Evolutionary conservation across 192 early-diverging fungal genomes (phyloP).

Genomic region (Neocallimastix lanati): DNA sequence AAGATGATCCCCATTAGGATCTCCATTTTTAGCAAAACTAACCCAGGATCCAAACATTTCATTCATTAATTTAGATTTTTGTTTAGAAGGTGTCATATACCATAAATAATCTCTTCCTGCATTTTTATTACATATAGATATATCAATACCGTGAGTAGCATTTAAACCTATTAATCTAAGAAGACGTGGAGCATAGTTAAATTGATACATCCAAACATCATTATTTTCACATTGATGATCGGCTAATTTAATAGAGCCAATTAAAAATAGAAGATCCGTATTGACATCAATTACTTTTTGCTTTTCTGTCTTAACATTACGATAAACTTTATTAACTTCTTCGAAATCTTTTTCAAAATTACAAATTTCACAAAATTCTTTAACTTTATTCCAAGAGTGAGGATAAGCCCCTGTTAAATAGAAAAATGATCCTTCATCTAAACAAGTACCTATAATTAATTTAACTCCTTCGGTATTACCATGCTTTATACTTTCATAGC

Average conservation of each 20-base stretch:
- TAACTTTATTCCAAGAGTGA: neutral
- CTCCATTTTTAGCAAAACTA: neutral
- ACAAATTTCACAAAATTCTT: neutral
- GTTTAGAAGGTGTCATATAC: neutral
- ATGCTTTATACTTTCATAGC: neutral
- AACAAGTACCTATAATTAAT: neutral
- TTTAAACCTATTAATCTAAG: neutral
- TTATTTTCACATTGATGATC: neutral
- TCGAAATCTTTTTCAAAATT: neutral
- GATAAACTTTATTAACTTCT: neutral
- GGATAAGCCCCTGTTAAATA: neutral
- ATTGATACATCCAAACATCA: neutral
- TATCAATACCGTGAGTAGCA: neutral
- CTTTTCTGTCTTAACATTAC: neutral
- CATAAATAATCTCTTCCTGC: neutral
- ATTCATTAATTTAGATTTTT: neutral
- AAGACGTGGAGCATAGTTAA: neutral
- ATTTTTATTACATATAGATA: neutral
- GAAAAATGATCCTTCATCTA: neutral
- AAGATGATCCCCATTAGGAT: neutral
- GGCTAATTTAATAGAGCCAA: neutral
- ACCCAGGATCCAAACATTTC: neutral
- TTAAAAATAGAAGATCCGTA: neutral
- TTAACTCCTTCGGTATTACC: neutral
- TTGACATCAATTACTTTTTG: neutral